Conservation (phyloP, 2,329 filamentous ascomycete genomes). For the Mariannaea sp. region DNA sequence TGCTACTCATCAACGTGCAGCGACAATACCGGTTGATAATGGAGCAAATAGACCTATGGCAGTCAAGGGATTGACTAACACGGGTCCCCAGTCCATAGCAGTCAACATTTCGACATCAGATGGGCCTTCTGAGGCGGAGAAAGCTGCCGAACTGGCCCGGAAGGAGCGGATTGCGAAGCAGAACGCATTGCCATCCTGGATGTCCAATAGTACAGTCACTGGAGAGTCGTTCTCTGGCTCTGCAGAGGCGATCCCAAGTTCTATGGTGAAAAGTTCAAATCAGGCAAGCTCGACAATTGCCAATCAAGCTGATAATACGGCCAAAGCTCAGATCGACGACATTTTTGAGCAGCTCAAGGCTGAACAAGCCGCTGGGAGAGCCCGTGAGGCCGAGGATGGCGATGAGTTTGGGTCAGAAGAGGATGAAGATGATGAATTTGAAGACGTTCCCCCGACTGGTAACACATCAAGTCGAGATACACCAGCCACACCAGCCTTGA, state of each 20-base stretch:
- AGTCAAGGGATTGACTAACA: conserved; percentile 70
- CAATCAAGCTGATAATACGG: conserved; percentile 52
- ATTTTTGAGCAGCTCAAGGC: conserved; percentile 70
- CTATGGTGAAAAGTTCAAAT: conserved; percentile 45
- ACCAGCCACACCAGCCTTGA: conserved; percentile 41
- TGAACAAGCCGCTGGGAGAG: conserved; percentile 57
- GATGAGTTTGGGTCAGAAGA: conserved; percentile 43
- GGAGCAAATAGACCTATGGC: conserved; percentile 64
- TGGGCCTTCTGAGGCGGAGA: conserved; percentile 69
- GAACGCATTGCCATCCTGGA: conserved; percentile 74
- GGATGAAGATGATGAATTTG: conserved; percentile 55
- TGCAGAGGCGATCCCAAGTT: conserved; percentile 32
- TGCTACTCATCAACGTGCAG: conserved; percentile 67
- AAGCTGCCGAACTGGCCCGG: conserved; percentile 65
- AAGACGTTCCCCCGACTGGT: conserved; percentile 52
- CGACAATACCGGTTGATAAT: conserved; percentile 62
- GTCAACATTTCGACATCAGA: conserved; percentile 71
- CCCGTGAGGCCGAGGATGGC: conserved; percentile 34
- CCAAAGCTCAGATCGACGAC: conserved; percentile 65
- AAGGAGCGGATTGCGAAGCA: conserved; percentile 69
- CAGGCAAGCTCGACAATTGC: conserved; percentile 50
- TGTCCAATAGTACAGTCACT: conserved; percentile 71
- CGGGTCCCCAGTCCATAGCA: conserved; percentile 69
- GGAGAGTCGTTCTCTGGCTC: conserved; percentile 59
- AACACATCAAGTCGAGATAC: conserved; percentile 41